These are phyloP conservation scores for Fagus crenata DNA, from an alignment of 306 rosid species.

Conservation along the genomic window DNA sequence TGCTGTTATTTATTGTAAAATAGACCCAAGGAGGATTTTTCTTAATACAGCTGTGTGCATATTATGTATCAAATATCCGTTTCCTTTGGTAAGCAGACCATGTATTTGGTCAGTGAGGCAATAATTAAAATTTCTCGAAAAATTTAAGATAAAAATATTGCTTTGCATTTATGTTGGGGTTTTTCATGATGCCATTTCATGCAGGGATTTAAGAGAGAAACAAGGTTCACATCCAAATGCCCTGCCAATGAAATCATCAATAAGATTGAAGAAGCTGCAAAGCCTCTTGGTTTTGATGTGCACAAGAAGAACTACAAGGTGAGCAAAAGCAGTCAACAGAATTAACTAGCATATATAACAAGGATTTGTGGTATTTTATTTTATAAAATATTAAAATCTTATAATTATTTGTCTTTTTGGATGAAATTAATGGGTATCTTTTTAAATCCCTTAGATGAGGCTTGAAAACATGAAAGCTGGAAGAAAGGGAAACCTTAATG, in stretches of 20 bases:
- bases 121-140: background rate
- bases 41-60: too few relatives aligned
- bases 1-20: background rate
- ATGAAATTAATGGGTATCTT: conserved; percentile 8
- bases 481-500: conserved; percentile 94
- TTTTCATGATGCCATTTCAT: conserved; percentile 10
- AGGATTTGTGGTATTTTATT: background rate
- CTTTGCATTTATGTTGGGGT: background rate
- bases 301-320: conserved; percentile 97
- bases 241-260: conserved; percentile 81
- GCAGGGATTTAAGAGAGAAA: conserved; percentile 91
- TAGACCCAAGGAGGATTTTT: background rate
- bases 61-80: background rate
- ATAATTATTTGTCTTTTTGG: conserved; percentile 11
- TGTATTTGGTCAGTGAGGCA: background rate
- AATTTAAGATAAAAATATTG: background rate
- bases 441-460: conserved; percentile 62
- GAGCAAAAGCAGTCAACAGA: conserved; percentile 28
- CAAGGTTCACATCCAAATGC: conserved; percentile 92
- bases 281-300: conserved; percentile 97
- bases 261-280: conserved; percentile 97
- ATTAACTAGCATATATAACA: background rate
- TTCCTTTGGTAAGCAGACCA: background rate
- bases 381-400: conserved; percentile 48
- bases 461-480: conserved; percentile 94